A percentile compares a stretch with the other conserved stretches of the same genome.
Evolutionary conservation across 371 early-diverging fungal genomes (phyloP).

Genomic region (Dinochytrium kinnereticum): DNA sequence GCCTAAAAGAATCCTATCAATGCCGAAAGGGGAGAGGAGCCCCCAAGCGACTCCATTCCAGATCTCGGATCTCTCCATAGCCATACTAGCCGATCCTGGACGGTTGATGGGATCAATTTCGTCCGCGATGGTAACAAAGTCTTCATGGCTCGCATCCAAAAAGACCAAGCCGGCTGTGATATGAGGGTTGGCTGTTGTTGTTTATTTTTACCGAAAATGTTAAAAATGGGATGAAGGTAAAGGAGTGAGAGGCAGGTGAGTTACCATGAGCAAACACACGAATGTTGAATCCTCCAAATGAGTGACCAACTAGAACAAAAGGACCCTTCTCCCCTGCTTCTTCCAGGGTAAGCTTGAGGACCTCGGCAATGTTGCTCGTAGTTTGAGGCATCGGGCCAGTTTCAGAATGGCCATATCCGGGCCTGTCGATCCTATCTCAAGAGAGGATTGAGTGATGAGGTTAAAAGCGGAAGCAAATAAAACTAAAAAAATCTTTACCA

Average conservation of each 20-base stretch:
- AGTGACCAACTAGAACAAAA: constrained; percentile 32
- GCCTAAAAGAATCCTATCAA: background rate
- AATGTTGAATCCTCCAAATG: constrained; percentile 23
- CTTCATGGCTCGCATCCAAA: constrained; percentile 26
- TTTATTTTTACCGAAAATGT: background rate
- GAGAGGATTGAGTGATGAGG: background rate
- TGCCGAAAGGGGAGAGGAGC: constrained; percentile 18
- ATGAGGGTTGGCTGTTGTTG: constrained; percentile 18
- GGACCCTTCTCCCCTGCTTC: constrained; percentile 28
- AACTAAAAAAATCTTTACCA: background rate
- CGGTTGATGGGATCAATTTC: background rate
- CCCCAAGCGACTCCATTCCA: background rate
- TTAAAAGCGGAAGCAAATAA: background rate
- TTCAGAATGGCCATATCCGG: constrained; percentile 31
- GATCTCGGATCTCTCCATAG: background rate
- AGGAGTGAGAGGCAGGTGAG: no score
- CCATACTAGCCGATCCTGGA: background rate
- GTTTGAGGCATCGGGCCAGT: constrained; percentile 31
- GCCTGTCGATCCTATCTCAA: constrained; percentile 15
- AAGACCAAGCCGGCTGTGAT: constrained; percentile 29
- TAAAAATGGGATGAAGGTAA: no score
- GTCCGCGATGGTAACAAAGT: background rate
- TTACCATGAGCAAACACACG: constrained; percentile 24
- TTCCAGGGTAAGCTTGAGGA: constrained; percentile 18
- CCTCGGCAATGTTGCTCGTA: constrained; percentile 17